Evolutionary conservation across 768 basidiomycete genomes (phyloP), one percentile per base, ranked within the genome.

Genomic region (Lactarius sanguifluus): DNA sequence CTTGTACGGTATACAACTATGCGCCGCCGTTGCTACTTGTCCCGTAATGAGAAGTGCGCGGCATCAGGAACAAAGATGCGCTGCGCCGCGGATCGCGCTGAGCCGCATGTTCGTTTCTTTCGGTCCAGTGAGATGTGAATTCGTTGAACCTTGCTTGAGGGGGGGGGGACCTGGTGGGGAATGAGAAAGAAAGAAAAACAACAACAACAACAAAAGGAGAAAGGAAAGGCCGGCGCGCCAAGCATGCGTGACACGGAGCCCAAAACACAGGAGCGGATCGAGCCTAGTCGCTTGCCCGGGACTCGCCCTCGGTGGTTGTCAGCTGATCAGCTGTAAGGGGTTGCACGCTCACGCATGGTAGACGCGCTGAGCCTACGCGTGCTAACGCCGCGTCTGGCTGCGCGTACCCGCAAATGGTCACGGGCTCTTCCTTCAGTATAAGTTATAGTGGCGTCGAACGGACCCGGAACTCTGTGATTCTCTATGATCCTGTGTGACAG

Each of bases 301-400:
- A 18, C 43, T 32, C 13, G 15, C 34, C 34, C 23, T 34, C 45
- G 59, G 45, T 23, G 59, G 20, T 61, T 23, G 45, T 45, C 59
- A 61, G 25, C 41, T 47, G 59, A 61, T 61, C 59, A 50, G 12
- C 45, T 50, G 30, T 34, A 56, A 56, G 55, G 55, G 55, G 55
- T 9, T 47, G 23, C 8, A 18, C 43, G 13, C 47, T 23, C n/a
- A 47, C 32, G 30, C 52, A 41, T 62, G 61, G 34, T 38, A 62
- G 4, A 56, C 50, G 65, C 65, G 65, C 65, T 62, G 65, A 66
- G 65, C 65, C 8, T 52, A 62, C 65, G 50, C 50, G 61, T 62
- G 57, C 54, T 62, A 66, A 58, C 57, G 65, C 65, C 61, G 65
- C 61, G 47, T 57, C 56, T 40, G 43, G 6, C 20, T 50, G 45